A percentile compares a stretch with the other conserved stretches of the same genome.
Conservation (phyloP, 2,329 filamentous ascomycete species). For the Neonectria punicea region DNA sequence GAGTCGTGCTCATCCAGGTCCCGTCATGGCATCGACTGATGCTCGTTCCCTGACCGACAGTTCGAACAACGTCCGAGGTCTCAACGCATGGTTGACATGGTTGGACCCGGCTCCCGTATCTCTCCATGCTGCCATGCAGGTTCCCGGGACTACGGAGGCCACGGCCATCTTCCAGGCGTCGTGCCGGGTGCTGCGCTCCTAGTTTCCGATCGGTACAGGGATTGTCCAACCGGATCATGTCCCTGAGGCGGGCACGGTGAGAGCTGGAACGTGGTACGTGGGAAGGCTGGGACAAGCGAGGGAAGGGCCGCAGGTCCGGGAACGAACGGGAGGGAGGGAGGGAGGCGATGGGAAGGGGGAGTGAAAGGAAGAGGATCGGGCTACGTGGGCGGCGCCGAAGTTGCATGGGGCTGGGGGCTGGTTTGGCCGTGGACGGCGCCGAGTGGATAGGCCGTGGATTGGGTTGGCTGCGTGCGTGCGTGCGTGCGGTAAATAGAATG, state of each 20-base stretch:
- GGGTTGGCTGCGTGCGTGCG: constrained; percentile 4
- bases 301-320: constrained; percentile 33
- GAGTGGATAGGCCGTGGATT: not conserved
- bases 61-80: constrained; percentile 19
- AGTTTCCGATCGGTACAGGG: constrained; percentile 33
- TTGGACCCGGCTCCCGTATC: constrained; percentile 23
- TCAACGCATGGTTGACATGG: constrained; percentile 24
- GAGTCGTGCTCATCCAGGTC: constrained; percentile 15
- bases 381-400: constrained; percentile 18
- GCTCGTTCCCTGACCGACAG: constrained; percentile 13
- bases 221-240: constrained; percentile 40
- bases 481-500: not conserved
- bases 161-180: constrained; percentile 21
- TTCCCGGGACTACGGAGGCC: constrained; percentile 34
- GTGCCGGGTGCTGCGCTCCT: constrained; percentile 18
- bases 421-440: constrained; percentile 1
- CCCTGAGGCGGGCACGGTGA: constrained; percentile 35
- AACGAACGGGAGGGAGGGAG: constrained; percentile 36
- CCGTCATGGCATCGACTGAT: constrained; percentile 16
- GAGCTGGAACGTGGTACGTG: constrained; percentile 21
- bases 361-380: not conserved
- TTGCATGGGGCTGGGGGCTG: constrained; percentile 17
- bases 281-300: constrained; percentile 11
- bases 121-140: constrained; percentile 29
- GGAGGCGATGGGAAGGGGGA: constrained; percentile 1